These are phyloP conservation scores for Populus simonii DNA, from an alignment of 345 rosid genomes.

Conservation along the genomic window DNA sequence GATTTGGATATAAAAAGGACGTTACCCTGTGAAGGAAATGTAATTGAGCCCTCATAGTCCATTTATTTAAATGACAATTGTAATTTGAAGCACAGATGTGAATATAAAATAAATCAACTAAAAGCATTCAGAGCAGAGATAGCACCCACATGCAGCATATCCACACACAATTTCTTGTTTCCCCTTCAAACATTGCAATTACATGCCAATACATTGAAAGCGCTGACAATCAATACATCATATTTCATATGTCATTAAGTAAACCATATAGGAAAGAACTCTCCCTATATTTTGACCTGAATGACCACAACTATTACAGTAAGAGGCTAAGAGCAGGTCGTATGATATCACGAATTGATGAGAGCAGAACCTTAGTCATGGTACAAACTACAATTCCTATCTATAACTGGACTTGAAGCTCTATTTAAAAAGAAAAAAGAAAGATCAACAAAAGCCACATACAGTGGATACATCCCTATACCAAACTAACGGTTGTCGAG, in stretches of 20 bases:
- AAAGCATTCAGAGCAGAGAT: neutral
- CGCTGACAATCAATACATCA: neutral
- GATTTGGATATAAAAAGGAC: neutral
- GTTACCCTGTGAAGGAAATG: neutral
- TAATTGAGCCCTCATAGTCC: neutral
- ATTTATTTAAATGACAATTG: neutral
- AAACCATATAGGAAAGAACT: neutral
- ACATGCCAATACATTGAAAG: neutral
- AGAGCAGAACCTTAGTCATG: neutral
- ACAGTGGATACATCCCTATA: neutral
- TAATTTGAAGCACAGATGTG: neutral
- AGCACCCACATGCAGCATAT: neutral
- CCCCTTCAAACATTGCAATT: neutral
- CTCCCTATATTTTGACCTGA: neutral
- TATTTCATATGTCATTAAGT: neutral
- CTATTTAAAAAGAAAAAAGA: neutral
- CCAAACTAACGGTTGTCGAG: neutral
- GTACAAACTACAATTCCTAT: neutral
- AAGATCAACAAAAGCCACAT: neutral
- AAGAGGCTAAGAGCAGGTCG: neutral
- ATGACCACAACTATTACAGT: neutral
- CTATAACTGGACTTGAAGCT: too few relatives aligned
- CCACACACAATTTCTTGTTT: neutral
- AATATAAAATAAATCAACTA: neutral
- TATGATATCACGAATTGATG: neutral